Base-by-base conservation (phyloP, 768 basidiomycete genomes). In the Suillus occidentalis region DNA sequence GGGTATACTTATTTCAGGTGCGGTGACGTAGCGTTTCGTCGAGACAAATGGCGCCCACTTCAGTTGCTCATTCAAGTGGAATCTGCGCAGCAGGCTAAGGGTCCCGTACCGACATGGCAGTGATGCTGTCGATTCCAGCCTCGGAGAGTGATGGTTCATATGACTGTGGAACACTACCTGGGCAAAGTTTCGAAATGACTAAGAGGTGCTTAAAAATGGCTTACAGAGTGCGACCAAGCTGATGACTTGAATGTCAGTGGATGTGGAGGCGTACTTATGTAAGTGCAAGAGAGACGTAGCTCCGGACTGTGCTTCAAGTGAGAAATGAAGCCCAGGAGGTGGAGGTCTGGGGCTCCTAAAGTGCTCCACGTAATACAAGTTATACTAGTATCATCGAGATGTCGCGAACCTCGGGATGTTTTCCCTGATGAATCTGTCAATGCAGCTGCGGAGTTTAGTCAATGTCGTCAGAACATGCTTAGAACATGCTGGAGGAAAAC, bases 321-420 rank as follows among this genome's bases (percentile, higher is more conserved):
- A 61, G 58, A 67, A 67, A 70, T 65, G 67, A 67, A 70, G 72
- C 67, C 65, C 57, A 67, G 62, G 66, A 72, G 36, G 14, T 28
- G 16, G 50, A 28, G 25, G 25, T 50, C 14, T 14, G 6, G 22
- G 47, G 47, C 22, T 50, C 67, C 61, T 60, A 62, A 58, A 40
- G 52, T 66, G 60, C 47, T 28, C 25, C 47, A 18, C 43, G 14
- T 47, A 6, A 36, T 37, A 36, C 18, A 53, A 8, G 37, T 14
- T 4, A 8, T 9, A 31, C n/a, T 28, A 36, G 34, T 31, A 53
- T 28, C 13, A 1, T 34, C 36, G 6, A 62, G 42, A 36, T 20
- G 25, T 12, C 18, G 52, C 7, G 6, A 22, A 25, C 49, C 14
- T 4, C 10, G 22, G n/a, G 47, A 22, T 6, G n/a, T 25, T 25